Conservation (phyloP, 2,329 filamentous ascomycete species). For the Colletotrichum sp. region DNA sequence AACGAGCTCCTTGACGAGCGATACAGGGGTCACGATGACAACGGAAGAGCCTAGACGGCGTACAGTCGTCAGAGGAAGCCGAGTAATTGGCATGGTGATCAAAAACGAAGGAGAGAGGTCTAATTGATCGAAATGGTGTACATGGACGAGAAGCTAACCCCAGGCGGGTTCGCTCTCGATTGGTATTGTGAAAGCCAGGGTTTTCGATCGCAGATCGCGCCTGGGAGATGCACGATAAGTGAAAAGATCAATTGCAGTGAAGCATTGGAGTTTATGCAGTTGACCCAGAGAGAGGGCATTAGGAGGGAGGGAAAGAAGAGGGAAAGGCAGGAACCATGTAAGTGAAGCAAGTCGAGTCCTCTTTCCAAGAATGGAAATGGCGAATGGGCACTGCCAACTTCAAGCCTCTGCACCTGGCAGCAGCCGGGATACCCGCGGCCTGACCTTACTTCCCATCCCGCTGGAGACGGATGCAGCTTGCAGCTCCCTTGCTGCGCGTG, state of each 20-base stretch:
- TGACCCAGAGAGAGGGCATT: not conserved
- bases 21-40: slow-evolving; percentile 62
- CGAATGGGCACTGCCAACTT: not conserved
- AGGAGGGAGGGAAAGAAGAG: not conserved
- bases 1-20: slow-evolving; percentile 76
- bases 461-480: not conserved
- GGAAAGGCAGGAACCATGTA: not conserved
- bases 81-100: slow-evolving; percentile 52
- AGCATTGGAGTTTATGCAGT: not conserved
- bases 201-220: not conserved
- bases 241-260: not conserved
- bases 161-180: not conserved
- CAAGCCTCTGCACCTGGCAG: not conserved
- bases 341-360: not conserved
- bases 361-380: not conserved
- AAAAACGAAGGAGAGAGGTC: not conserved
- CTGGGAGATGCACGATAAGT: not conserved
- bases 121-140: not conserved
- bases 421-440: not conserved
- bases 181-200: not conserved
- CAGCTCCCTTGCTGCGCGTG: not conserved
- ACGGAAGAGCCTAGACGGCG: slow-evolving; percentile 66
- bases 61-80: slow-evolving; percentile 53
- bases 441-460: not conserved
- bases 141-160: not conserved